Conservation (phyloP, 805 yeast species). For the Lipomyces chichibuensis region DNA sequence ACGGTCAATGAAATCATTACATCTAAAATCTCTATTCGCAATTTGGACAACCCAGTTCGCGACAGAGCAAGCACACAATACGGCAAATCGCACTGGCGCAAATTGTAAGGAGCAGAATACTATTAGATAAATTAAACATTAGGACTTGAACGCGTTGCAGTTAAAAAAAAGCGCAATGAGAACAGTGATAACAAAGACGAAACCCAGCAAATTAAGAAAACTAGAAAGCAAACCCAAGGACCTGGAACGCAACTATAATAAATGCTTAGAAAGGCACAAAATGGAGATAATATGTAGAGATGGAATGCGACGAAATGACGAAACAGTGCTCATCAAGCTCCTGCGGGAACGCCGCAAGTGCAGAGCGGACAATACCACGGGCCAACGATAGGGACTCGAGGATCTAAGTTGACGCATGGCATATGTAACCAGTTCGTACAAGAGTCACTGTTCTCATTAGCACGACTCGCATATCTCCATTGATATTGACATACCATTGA, state of each 20-base stretch:
- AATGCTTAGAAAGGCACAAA: not conserved
- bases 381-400: constrained; percentile 6
- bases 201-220: not conserved
- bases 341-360: constrained; percentile 6
- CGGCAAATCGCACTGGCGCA: not conserved
- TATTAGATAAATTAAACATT: not conserved
- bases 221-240: not conserved
- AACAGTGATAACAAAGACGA: not conserved
- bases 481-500: constrained; percentile 23
- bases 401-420: constrained; percentile 22
- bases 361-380: constrained; percentile 31
- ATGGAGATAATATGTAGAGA: not conserved
- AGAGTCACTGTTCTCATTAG: constrained; percentile 14
- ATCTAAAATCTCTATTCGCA: too few relatives aligned
- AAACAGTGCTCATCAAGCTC: not conserved
- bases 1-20: too few relatives aligned
- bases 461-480: not conserved
- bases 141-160: too few relatives aligned
- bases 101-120: not conserved
- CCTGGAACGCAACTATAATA: not conserved
- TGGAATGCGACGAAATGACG: not conserved
- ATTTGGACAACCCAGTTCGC: too few relatives aligned
- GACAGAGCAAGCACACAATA: too few relatives aligned
- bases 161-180: not conserved
- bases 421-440: constrained; percentile 31